Base-by-base conservation (phyloP, 225 moss, liverwort and hornwort species). In the Marchantia paleacea region DNA sequence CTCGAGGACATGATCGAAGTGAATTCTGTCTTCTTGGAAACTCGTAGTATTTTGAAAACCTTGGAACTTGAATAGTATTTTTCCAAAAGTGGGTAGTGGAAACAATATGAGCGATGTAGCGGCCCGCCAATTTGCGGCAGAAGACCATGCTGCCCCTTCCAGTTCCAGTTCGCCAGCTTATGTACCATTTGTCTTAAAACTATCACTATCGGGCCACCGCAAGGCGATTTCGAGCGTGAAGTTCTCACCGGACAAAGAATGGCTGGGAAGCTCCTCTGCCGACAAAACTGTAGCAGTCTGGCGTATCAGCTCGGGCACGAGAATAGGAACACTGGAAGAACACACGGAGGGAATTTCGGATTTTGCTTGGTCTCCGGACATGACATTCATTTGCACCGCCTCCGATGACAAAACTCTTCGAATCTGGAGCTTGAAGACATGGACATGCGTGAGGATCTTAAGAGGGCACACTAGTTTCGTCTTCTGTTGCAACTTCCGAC, bases 331-430 rank as follows among this genome's bases (percentile, higher is more conserved):
- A 13, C 29, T 74, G 52, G 52, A 52, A 48, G 72, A 50, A 15
- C 72, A 73, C 72, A 22, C 15, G 52, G 73, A 74, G 1, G 73
- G 73, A 0, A 74, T 74, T 15, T 53, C 52, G 7, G 73, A 74
- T 48, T 52, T 74, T 3, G 52, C 52, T 24, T 74, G 73, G 73
- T 74, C 73, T 24, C 52, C 52, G 20, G 52, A 74, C 73, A 55
- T 18, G 12, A 52, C 25, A 6, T 74, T 74, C 11, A 52, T 74
- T 3, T 48, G 24, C 24, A 74, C 73, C 12, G 73, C 73, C 6
- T 74, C 73, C 26, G 73, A 74, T 15, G 73, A 74, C 52, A 22
- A 10, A 52, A 74, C 73, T n/a, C 26, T 74, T 24, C 73, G 73
- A 22, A 14, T 74, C 52, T 74, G 73, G 73, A 74, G 22, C 73